A percentile compares a stretch with the other conserved stretches of the same genome.
These are phyloP conservation scores for Epichloe sibirici DNA, from an alignment of 2,329 filamentous ascomycete species.

Conservation along the genomic window DNA sequence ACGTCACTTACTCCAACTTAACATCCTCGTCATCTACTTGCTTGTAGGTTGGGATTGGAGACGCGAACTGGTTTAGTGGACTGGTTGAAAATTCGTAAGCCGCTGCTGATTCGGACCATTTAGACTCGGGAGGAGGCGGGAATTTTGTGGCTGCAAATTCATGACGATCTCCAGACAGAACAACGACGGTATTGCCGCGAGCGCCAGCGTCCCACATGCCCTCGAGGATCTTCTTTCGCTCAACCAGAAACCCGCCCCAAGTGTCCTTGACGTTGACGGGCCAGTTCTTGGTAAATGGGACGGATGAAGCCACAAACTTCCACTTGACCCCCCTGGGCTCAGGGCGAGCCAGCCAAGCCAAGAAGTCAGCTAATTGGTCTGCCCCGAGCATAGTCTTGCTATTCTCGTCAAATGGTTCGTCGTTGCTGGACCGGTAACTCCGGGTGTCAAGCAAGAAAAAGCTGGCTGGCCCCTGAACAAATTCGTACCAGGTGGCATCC, in stretches of 20 bases:
- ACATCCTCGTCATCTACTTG: constrained; percentile 76
- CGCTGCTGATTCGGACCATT: constrained; percentile 49
- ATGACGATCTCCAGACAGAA: constrained; percentile 88
- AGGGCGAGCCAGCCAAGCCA: constrained; percentile 61
- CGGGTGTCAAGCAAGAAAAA: constrained; percentile 95
- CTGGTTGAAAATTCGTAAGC: constrained; percentile 89
- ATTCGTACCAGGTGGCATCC: constrained; percentile 74
- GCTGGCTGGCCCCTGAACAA: constrained; percentile 77
- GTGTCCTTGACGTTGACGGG: constrained; percentile 77
- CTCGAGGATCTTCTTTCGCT: constrained; percentile 69
- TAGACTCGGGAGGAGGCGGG: constrained; percentile 47
- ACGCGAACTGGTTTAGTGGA: constrained; percentile 87
- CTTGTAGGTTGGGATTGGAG: constrained; percentile 71
- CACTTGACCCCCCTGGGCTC: constrained; percentile 75
- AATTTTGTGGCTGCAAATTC: constrained; percentile 88
- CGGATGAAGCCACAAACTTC: constrained; percentile 84
- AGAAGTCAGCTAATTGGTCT: constrained; percentile 65
- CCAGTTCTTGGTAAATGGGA: constrained; percentile 98
- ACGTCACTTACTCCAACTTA: constrained; percentile 59
- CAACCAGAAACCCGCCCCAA: constrained; percentile 82
- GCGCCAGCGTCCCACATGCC: constrained; percentile 84
- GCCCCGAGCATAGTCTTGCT: constrained; percentile 80
- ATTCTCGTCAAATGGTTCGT: constrained; percentile 43
- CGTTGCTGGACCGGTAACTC: constrained; percentile 64
- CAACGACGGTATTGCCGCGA: constrained; percentile 62